Evolutionary conservation across 202 grass and related monocot species (phyloP).

Genomic region (Zizania palustris): DNA sequence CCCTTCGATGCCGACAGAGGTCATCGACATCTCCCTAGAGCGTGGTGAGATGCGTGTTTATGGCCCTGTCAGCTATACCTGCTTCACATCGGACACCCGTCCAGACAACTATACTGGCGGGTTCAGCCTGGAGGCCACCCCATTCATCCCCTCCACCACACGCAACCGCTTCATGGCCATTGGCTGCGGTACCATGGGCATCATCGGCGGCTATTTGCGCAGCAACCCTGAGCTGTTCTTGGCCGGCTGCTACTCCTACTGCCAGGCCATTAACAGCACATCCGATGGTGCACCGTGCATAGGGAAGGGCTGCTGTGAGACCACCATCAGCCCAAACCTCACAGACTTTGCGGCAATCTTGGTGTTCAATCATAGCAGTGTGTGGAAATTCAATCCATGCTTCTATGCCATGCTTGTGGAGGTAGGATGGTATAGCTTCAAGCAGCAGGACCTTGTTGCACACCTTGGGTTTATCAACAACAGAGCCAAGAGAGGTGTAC

Average conservation of each 20-base stretch:
- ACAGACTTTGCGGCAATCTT: neutral
- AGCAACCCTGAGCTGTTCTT: constrained; percentile 6
- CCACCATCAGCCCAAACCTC: constrained; percentile 43
- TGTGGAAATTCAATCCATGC: constrained; percentile 38
- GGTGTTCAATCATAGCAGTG: neutral
- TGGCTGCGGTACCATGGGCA: constrained; percentile 49
- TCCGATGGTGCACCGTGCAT: constrained; percentile 11
- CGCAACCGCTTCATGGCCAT: constrained; percentile 63
- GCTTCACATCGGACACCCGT: constrained; percentile 31
- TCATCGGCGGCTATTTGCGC: neutral
- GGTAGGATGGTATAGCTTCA: constrained; percentile 51
- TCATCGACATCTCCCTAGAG: constrained; percentile 51
- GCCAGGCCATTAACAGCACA: constrained; percentile 27
- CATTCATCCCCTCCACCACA: constrained; percentile 43
- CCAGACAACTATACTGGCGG: too few relatives aligned
- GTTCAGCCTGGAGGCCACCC: neutral
- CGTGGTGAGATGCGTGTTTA: constrained; percentile 31
- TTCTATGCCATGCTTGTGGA: constrained; percentile 56
- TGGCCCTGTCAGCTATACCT: constrained; percentile 28
- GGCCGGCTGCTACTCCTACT: constrained; percentile 48
- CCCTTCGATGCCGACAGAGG: neutral
- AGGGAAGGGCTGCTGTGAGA: constrained; percentile 71
- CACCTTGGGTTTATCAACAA: constrained; percentile 10
- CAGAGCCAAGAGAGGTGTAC: constrained; percentile 32
- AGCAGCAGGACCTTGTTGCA: constrained; percentile 24